A percentile compares a stretch with the other conserved stretches of the same genome.
Conservation (phyloP, 768 basidiomycete species). For the Steccherinum ochraceum region DNA sequence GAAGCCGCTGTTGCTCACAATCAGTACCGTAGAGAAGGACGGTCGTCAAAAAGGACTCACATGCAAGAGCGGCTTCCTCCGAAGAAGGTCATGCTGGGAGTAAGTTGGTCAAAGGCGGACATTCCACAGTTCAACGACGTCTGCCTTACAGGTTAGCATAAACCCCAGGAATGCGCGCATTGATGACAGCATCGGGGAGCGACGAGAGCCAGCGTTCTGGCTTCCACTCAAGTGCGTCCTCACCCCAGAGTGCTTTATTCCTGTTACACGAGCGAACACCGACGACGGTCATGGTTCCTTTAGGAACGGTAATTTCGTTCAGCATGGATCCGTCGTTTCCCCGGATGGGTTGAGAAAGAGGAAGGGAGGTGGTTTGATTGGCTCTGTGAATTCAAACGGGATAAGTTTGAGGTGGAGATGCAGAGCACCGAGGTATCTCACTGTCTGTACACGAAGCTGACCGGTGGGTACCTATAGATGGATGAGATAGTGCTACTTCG, state of each 20-base stretch:
- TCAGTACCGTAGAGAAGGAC: no score
- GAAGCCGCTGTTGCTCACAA: slow-evolving; percentile 39
- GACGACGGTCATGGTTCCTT: slow-evolving; percentile 37
- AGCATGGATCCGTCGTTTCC: slow-evolving; percentile 34
- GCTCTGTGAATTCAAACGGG: slow-evolving; percentile 21
- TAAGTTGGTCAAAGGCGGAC: background rate
- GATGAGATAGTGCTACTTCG: background rate
- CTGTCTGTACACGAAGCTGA: slow-evolving; percentile 28
- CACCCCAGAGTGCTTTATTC: no score
- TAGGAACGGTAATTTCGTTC: slow-evolving; percentile 36
- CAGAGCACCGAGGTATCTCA: no score
- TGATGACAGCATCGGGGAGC: background rate
- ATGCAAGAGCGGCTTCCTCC: slow-evolving; percentile 10
- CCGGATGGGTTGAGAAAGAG: slow-evolving; percentile 43
- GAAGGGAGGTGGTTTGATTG: slow-evolving; percentile 48
- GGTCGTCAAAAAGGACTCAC: no score
- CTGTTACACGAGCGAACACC: slow-evolving; percentile 43
- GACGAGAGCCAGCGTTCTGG: slow-evolving; percentile 35
- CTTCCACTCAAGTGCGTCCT: slow-evolving; percentile 32
- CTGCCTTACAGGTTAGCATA: slow-evolving; percentile 4
- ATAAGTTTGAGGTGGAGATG: no score
- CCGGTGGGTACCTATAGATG: slow-evolving; percentile 41
- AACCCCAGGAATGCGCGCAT: slow-evolving; percentile 1
- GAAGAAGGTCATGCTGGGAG: slow-evolving; percentile 10
- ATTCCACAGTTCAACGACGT: background rate